Evolutionary conservation across 352 stramenopile species (phyloP), one percentile per base, ranked within the genome.

Genomic region (Globisporangium nunn): DNA sequence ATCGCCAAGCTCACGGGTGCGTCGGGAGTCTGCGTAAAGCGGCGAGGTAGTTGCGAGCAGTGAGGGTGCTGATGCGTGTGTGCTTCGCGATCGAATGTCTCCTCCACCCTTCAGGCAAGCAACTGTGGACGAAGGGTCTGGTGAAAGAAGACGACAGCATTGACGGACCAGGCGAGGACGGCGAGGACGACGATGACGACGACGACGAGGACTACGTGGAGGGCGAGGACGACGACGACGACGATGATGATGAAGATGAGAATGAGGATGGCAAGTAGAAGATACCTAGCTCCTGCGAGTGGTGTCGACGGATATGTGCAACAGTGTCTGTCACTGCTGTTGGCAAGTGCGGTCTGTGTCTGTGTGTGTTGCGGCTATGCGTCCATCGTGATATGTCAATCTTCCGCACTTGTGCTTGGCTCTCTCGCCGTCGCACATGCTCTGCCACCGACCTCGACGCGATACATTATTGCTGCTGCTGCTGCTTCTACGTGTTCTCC

Each of bases 1-100:
- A 75, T 72, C 17, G 74, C 81, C 29, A 91, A 93, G 64, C 81
- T 93, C 58, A 88, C 80, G 64, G 83, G 83, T 82, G 59, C 52
- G 39, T 28, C 3, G 33, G 4, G 35, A 4, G 35, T 40, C 35
- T 40, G 11, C 35, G 7, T 11, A 23, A 1, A 23, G 23, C 23
- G 23, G 23, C 23, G 23, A 23, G 23, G 23, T 23, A 23, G 23
- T 23, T 23, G 23, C 23, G 23, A 23, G 23, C 23, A 23, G 23
- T 23, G 23, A 23, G 23, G 23, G 23, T 23, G 23, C 23, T 23
- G 23, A 23, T 23, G 23, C 23, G 23, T 23, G 23, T 23, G 23
- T 23, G 23, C 23, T 23, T 23, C 23, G 23, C 23, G 23, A 23
- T 23, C 23, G 23, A 23, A 23, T 23, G 23, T 23, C 23, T 23